Evolutionary conservation across 805 yeast genomes (phyloP).

Genomic region (Debaryomyces hansenii): DNA sequence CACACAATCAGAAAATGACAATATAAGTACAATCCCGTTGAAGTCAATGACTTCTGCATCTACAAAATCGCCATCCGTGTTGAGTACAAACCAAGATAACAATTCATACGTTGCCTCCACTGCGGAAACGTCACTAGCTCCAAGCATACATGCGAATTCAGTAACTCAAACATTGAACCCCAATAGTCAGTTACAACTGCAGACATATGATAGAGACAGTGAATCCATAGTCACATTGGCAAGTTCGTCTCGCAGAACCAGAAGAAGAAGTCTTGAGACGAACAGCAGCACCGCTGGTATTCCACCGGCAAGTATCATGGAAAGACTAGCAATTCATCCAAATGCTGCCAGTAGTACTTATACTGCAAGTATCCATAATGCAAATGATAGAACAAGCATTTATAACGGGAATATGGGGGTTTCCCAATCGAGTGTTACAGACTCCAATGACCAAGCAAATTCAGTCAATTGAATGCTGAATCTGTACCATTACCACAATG

Average conservation of each 20-base stretch:
- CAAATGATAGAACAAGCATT: conserved; percentile 7
- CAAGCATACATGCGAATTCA: conserved; percentile 25
- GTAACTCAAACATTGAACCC: conserved; percentile 1
- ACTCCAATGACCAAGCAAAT: conserved; percentile 5
- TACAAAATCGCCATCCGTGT: conserved; percentile 39
- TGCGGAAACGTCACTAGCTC: conserved; percentile 51
- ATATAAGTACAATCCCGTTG: conserved; percentile 49
- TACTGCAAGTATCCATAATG: conserved; percentile 14
- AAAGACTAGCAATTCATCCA: conserved; percentile 42
- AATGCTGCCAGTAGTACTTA: conserved; percentile 26
- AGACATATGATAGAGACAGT: conserved; percentile 34
- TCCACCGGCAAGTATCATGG: conserved; percentile 72
- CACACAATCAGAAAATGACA: conserved; percentile 25
- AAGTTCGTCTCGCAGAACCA: conserved; percentile 35
- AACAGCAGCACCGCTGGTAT: conserved; percentile 69
- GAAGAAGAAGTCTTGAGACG: conserved; percentile 48
- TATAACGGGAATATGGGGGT: conserved; percentile 6
- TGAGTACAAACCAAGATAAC: conserved; percentile 32
- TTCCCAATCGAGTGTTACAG: conserved; percentile 7
- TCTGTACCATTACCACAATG: neutral
- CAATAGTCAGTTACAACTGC: neutral
- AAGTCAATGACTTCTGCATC: conserved; percentile 45
- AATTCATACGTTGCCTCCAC: conserved; percentile 43
- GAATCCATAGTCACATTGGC: conserved; percentile 46
- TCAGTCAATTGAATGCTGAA: neutral